Percentiles rank a stretch among this genome's conserved stretches.
Evolutionary conservation across 2,329 filamentous ascomycete genomes (phyloP).

Genomic region (Fusarium longipes): DNA sequence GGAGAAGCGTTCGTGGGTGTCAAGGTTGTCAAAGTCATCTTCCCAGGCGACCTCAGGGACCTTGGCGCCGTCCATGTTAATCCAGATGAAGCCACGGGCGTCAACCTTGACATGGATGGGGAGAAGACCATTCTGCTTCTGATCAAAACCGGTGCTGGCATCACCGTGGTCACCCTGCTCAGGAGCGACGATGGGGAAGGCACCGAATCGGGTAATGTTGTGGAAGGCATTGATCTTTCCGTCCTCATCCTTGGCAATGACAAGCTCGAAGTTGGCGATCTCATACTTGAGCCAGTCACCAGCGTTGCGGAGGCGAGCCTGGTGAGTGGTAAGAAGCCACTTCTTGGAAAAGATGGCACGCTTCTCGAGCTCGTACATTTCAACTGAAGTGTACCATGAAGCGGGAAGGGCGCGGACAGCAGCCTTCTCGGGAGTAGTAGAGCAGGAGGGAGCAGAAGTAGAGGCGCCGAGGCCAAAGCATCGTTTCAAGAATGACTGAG

Average conservation of each 20-base stretch:
- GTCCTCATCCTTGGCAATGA: constrained; percentile 62
- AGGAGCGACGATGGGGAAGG: constrained; percentile 61
- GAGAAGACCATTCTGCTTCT: constrained; percentile 65
- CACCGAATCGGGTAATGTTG: constrained; percentile 71
- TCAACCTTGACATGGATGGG: constrained; percentile 66
- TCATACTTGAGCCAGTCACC: constrained; percentile 69
- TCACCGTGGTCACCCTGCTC: constrained; percentile 63
- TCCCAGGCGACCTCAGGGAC: constrained; percentile 62
- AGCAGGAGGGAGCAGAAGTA: constrained; percentile 22
- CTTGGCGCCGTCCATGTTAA: constrained; percentile 63
- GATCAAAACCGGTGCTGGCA: constrained; percentile 67
- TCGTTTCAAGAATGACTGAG: constrained; percentile 48
- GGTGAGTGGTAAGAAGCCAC: constrained; percentile 67
- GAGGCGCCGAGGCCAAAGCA: constrained; percentile 54
- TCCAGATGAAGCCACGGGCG: constrained; percentile 66
- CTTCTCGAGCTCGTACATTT: constrained; percentile 67
- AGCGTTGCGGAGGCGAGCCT: constrained; percentile 59
- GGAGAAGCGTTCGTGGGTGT: constrained; percentile 58
- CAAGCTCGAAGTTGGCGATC: constrained; percentile 66
- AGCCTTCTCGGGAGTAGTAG: constrained; percentile 31
- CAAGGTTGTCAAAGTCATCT: constrained; percentile 62
- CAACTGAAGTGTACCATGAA: constrained; percentile 64
- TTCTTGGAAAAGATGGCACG: constrained; percentile 67
- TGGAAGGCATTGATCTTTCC: constrained; percentile 69
- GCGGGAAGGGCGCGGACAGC: constrained; percentile 56